Evolutionary conservation across 2,329 filamentous ascomycete genomes (phyloP), one percentile per base, ranked within the genome.

Genomic region (Fusarium sp.): DNA sequence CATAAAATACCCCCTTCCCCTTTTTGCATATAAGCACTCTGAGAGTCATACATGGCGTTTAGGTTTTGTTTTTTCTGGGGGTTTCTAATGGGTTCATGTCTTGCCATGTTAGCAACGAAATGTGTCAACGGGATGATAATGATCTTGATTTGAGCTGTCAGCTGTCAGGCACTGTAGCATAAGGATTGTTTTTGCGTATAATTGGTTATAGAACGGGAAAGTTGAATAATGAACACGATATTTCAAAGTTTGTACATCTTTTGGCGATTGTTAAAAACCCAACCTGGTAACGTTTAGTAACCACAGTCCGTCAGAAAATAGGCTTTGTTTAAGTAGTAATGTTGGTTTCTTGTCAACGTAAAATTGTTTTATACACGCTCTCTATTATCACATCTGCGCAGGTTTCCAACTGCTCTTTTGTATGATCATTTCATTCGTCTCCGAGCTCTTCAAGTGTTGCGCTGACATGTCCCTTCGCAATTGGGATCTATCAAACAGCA

Each of bases 91-190:
- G 52, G 54, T 61, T 70, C 60, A 70, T 62, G 63, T 73, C 40
- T 45, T 69, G 46, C 37, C 48, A 53, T 50, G 62, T 40, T 56
- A 65, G 41, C 54, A 47, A 72, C 50, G 70, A 62, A 59, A 65
- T 67, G 67, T 40, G 57, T 54, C 53, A 55, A 59, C 49, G 57
- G 56, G 49, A 73, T 68, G 71, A 71, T 71, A 64, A 70, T 65
- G 71, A 70, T 46, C 46, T 60, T 55, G 40, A 62, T 68, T 51
- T 39, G 49, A 37, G 35, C 17, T 37, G 17, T 52, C 47, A 57
- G 56, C 62, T 62, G 39, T 45, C 32, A 58, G 62, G 46, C 46
- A 52, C 20, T 68, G 56, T 46, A 68, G 51, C 54, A 57, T 54
- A 66, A 54, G 46, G 24, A 55, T 33, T 22, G 48, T 40, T 44